phyloP scores from a whole-genome alignment of 768 basidiomycete species.

The Pisolithus albus region DNA sequence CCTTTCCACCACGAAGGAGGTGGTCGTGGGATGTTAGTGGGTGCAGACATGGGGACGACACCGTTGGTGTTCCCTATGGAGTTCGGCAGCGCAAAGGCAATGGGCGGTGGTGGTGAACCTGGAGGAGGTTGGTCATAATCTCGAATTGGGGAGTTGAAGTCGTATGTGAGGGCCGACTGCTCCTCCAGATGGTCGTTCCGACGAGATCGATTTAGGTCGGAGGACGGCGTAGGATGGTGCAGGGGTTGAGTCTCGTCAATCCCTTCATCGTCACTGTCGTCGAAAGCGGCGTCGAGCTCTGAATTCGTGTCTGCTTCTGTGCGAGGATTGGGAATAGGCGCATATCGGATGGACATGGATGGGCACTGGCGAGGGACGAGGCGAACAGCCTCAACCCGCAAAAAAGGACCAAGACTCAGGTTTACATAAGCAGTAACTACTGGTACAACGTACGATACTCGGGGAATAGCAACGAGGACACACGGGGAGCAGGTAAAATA shows the following conservation, averaged over 20 bases:
- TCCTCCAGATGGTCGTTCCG: slow-evolving; percentile 9
- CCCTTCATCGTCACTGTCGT: slow-evolving; percentile 69
- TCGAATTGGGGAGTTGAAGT: slow-evolving; percentile 60
- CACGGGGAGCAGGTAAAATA: not conserved
- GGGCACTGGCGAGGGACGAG: not conserved
- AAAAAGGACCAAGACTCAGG: not conserved
- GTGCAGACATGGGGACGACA: slow-evolving; percentile 45
- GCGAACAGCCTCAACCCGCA: not conserved
- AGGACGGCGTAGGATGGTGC: slow-evolving; percentile 29
- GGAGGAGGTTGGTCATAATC: slow-evolving; percentile 83
- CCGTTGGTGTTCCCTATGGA: slow-evolving; percentile 73
- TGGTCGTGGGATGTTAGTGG: slow-evolving; percentile 18
- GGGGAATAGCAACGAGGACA: too few relatives aligned
- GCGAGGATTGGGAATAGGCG: slow-evolving; percentile 55
- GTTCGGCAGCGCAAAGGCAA: slow-evolving; percentile 61
- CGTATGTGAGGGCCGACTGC: slow-evolving; percentile 44
- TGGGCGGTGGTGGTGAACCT: slow-evolving; percentile 67
- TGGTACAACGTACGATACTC: not conserved
- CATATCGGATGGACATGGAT: slow-evolving; percentile 54
- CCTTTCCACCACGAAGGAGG: slow-evolving; percentile 47
- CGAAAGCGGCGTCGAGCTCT: slow-evolving; percentile 86
- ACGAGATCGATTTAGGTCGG: slow-evolving; percentile 11
- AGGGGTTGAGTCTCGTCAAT: slow-evolving; percentile 43
- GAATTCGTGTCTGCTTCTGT: slow-evolving; percentile 40
- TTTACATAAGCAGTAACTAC: too few relatives aligned